Base-by-base conservation (phyloP, 108 stramenopile genomes). In the Stephanodiscus triporus region DNA sequence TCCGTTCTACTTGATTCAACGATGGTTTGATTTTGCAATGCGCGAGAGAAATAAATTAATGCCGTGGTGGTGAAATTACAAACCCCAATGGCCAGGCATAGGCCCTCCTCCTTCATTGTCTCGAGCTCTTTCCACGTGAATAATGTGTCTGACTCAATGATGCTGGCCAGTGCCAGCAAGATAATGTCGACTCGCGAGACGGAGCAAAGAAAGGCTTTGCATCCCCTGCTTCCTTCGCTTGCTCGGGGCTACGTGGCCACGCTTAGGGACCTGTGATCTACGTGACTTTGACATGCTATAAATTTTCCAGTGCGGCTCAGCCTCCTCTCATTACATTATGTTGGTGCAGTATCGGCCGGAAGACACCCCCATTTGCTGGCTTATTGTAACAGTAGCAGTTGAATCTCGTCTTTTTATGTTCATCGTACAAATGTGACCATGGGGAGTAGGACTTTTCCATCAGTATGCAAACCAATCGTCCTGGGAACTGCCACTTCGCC, bases 161-260 rank as follows among this genome's bases (percentile, higher is more conserved):
- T 77, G 76, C 88, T 90, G 94, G 94, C 94, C 94, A 95, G 63
- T 95, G 94, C 10, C n/a, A 95, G 83, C 19, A 95, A 55, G 13
- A 91, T 73, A 34, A 95, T 73, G 63, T 92, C 88, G 34, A 73
- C 90, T 23, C 34, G 61, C 4, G 59, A 22, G 76, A 27, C 76
- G 51, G 38, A 95, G 72, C 6, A 63, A 50, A 0, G 58, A 9
- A 11, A 92, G 76, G 20, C 85, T 90, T 19, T 48, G 55, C 2
- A 59, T 57, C n/a, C 92, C 67, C 63, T 88, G 86, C 1, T 62
- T 30, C 0, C 84, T 75, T 2, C n/a, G 92, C 94, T 54, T 90
- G 68, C 19, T 85, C 70, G n/a, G 89, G 45, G 22, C 61, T 53
- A n/a, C 10, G 66, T 77, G 16, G 80, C 91, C n/a, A 19, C 81